Evolutionary conservation across 2,329 filamentous ascomycete species (phyloP).

Genomic region (Alternaria sp.): DNA sequence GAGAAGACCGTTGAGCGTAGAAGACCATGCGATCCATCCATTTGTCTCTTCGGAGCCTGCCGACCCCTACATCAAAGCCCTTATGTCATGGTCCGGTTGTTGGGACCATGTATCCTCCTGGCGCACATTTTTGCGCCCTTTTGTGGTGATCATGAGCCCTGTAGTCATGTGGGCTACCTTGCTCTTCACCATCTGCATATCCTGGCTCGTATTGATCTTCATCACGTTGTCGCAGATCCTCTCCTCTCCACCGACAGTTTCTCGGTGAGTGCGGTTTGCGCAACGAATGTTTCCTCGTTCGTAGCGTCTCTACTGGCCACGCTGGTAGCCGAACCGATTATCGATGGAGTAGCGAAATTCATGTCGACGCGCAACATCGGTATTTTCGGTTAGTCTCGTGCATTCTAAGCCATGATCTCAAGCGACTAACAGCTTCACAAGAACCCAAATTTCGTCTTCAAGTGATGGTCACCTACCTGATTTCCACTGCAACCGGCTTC

Average conservation of each 20-base stretch:
- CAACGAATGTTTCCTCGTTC: conserved; percentile 37
- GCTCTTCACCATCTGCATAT: conserved; percentile 38
- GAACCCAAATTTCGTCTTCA: conserved; percentile 41
- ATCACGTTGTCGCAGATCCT: conserved; percentile 40
- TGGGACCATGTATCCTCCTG: conserved; percentile 34
- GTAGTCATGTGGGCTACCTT: conserved; percentile 38
- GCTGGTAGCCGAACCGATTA: conserved; percentile 27
- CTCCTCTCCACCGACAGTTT: conserved; percentile 37
- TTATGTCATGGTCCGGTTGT: conserved; percentile 32
- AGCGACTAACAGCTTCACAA: neutral
- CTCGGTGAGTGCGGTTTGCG: conserved; percentile 33
- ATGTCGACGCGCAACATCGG: conserved; percentile 37
- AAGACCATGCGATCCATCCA: conserved; percentile 5
- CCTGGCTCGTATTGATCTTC: conserved; percentile 40
- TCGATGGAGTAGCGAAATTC: conserved; percentile 35
- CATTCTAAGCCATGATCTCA: neutral
- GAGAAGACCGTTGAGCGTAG: conserved; percentile 21
- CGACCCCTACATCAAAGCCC: conserved; percentile 19
- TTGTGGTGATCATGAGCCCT: conserved; percentile 28
- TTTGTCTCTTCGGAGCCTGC: conserved; percentile 12
- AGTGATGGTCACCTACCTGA: conserved; percentile 34
- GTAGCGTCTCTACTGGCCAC: conserved; percentile 35
- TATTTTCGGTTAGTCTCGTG: conserved; percentile 30
- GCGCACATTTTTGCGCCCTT: conserved; percentile 33
- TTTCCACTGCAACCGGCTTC: conserved; percentile 36